Evolutionary conservation across 176 grass and related monocot genomes (phyloP), one percentile per base, ranked within the genome.

Genomic region (Aegilops umbellulata): DNA sequence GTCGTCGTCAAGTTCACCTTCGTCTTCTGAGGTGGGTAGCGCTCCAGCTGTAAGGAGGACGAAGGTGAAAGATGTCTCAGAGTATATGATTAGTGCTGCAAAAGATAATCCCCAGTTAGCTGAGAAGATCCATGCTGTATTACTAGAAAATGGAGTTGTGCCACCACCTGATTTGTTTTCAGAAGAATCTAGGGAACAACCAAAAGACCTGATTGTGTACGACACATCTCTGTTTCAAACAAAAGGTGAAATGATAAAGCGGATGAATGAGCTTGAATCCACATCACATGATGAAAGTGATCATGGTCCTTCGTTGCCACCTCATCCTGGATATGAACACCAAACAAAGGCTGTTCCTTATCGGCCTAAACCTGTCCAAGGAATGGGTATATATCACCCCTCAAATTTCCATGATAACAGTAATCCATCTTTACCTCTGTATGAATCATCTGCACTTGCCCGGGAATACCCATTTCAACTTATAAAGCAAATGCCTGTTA

Each of bases 61-160:
- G 80, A 99, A 94, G 88, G 94, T 99, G 53, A 94, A 99, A 79
- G 90, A 96, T 94, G 94, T 99, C 22, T 99, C 97, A 14, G 90
- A 99, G 55, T 99, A 99, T 90, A 99, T 99, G 97, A 99, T 99
- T 86, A 93, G 95, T 78, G 97, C 97, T 80, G 94, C 97, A 69
- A 99, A 99, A 90, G 94, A 99, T 76, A 99, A 97, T 23, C 94
- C 97, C 10, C 83, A 92, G 83, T 89, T 99, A 90, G 97, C 97
- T 80, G 94, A 99, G 76, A 99, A 93, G 73, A 93, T 99, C 66
- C 92, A 99, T 79, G 92, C 95, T 86, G 94, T 97, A 44, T 88
- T 99, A 81, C 77, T 99, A 76, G 97, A 99, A 96, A 99, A 81
- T 91, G 97, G 97, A 89, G 94, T 99, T 82, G 80, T 94, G 60